Evolutionary conservation across 1,139 yeast genomes (phyloP), one percentile per base, ranked within the genome.

Genomic region (Debaryomyces robertsiae): DNA sequence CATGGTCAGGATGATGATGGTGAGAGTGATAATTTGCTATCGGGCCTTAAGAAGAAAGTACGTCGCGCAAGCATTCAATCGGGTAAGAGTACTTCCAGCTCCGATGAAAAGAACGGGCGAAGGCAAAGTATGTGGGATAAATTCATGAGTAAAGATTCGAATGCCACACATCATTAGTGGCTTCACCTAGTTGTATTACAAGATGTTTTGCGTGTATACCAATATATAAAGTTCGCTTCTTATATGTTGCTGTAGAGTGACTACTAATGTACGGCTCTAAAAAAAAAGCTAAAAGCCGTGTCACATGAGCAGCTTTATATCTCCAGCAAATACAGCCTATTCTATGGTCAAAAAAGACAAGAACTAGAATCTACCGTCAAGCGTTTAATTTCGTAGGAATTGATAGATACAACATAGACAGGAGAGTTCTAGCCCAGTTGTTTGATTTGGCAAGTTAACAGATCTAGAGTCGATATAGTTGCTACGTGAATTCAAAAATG

Each of bases 21-120:
- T 22, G 50, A 47, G 31, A 33, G 43, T 17, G 43, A 42, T 17
- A 38, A 47, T 6, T 36, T 48, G 24, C 43, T 49, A 14, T 40
- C 46, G 9, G 43, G 44, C 13, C 27, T 36, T 3, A 38, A 30
- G 24, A 42, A 39, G 30, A 36, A 30, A 29, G 31, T 19, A 6
- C 22, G 27, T 13, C 30, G 33, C n/a, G 24, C 36, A 17, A 34
- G 39, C 23, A 14, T 37, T 22, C 13, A 27, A n/a, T 36, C 43
- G 3, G 18, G 38, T 13, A 23, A 23, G 17, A 41, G 44, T 27
- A 19, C 6, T 25, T 10, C 19, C 3, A 13, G 27, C 7, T 42
- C 46, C 14, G 46, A 40, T 9, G 46, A 38, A 10, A 44, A 43
- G 32, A 43, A 32, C 19, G 37, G 33, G 18, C 36, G 38, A 29